phyloP scores from a whole-genome alignment of 371 early-diverging fungal genomes.

The Mortierella sp. region DNA sequence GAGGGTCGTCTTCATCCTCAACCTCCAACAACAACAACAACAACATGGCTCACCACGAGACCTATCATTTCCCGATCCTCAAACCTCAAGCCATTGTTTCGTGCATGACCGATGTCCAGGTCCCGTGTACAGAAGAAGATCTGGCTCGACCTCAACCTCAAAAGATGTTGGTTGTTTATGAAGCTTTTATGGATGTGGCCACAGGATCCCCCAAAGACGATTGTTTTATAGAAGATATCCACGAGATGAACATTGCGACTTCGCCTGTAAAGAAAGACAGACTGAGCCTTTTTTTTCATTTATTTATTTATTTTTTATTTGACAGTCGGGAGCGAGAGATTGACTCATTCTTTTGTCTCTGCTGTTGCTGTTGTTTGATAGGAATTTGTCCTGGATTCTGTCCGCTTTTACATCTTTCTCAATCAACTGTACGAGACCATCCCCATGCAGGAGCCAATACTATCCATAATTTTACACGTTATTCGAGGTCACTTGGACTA shows the following conservation, averaged over 20 bases:
- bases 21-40: slow-evolving; percentile 2
- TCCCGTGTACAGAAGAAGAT: slow-evolving; percentile 40
- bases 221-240: slow-evolving; percentile 26
- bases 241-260: slow-evolving; percentile 18
- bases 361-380: slow-evolving; percentile 3
- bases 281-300: background rate
- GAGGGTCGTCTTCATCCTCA: background rate
- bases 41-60: slow-evolving; percentile 4
- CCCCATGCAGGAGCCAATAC: background rate
- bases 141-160: slow-evolving; percentile 34
- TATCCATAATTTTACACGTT: background rate
- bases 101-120: slow-evolving; percentile 33
- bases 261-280: slow-evolving; percentile 21
- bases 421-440: slow-evolving; percentile 26
- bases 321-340: background rate
- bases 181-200: slow-evolving; percentile 39
- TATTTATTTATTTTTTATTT: background rate
- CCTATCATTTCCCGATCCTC: slow-evolving; percentile 35
- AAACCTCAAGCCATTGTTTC: slow-evolving; percentile 40
- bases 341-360: background rate
- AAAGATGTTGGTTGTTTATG: slow-evolving; percentile 42
- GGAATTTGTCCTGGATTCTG: slow-evolving; percentile 34
- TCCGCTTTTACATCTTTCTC: slow-evolving; percentile 36
- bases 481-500: background rate
- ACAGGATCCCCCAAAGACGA: slow-evolving; percentile 29